These are phyloP conservation scores for Penicillium chermesinum DNA, from an alignment of 495 filamentous ascomycete species.

Conservation along the genomic window DNA sequence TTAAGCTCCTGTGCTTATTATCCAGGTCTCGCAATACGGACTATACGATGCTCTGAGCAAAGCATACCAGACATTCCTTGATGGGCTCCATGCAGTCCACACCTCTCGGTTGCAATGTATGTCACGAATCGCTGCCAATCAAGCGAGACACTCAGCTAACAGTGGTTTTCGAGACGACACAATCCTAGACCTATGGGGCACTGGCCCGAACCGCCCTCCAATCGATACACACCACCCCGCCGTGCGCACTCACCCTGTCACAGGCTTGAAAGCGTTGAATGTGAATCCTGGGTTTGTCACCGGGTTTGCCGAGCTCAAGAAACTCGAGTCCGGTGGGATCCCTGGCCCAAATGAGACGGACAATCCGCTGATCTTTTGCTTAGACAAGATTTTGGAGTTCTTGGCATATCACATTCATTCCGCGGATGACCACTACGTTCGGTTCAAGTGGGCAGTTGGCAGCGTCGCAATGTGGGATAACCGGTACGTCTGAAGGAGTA, in stretches of 20 bases:
- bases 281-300: slow-evolving; percentile 48
- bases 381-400: slow-evolving; percentile 48
- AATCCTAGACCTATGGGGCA: slow-evolving; percentile 43
- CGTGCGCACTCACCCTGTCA: slow-evolving; percentile 51
- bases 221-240: slow-evolving; percentile 52
- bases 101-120: slow-evolving; percentile 42
- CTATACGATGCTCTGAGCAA: slow-evolving; percentile 47
- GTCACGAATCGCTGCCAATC: slow-evolving; percentile 1
- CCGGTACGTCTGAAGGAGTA: slow-evolving; percentile 15
- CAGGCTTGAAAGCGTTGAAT: slow-evolving; percentile 46
- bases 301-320: slow-evolving; percentile 51
- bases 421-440: slow-evolving; percentile 48
- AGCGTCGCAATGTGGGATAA: slow-evolving; percentile 55
- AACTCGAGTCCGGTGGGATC: slow-evolving; percentile 35
- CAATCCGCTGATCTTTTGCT: background rate
- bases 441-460: slow-evolving; percentile 53
- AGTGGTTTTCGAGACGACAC: slow-evolving; percentile 16
- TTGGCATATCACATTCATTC: slow-evolving; percentile 48
- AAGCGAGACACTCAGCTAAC: slow-evolving; percentile 25
- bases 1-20: background rate
- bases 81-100: slow-evolving; percentile 47
- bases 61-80: slow-evolving; percentile 42
- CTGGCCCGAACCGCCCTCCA: slow-evolving; percentile 43
- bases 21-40: slow-evolving; percentile 40
- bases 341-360: background rate